Conservation (phyloP, 768 basidiomycete species). For the Ramaria sp. region DNA sequence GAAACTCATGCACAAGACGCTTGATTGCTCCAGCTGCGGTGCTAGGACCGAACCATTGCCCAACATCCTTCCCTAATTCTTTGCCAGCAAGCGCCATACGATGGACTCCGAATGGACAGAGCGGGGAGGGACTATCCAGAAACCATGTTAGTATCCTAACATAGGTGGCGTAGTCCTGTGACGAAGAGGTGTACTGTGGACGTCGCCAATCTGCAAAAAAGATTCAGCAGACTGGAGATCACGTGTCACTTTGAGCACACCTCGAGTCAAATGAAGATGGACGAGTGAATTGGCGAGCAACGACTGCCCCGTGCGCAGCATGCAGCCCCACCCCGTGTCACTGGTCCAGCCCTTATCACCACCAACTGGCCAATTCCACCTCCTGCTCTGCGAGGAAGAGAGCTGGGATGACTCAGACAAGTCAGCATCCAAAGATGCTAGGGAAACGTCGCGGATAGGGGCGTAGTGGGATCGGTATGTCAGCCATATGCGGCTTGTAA, state of each 20-base stretch:
- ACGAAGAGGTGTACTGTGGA: constrained; percentile 48
- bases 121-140: constrained; percentile 74
- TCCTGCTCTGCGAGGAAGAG: constrained; percentile 33
- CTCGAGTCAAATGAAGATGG: constrained; percentile 63
- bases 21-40: constrained; percentile 96
- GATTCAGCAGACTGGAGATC: not conserved
- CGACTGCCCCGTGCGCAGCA: constrained; percentile 81
- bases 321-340: constrained; percentile 88
- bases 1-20: constrained; percentile 71
- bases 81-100: constrained; percentile 93
- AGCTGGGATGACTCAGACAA: constrained; percentile 12
- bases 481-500: constrained; percentile 79
- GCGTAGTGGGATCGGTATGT: constrained; percentile 86
- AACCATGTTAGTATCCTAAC: constrained; percentile 93
- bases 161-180: constrained; percentile 71
- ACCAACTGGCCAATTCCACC: constrained; percentile 53
- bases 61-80: constrained; percentile 88
- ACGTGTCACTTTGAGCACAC: constrained; percentile 25
- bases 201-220: constrained; percentile 68
- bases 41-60: constrained; percentile 97
- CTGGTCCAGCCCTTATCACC: constrained; percentile 75
- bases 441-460: constrained; percentile 59
- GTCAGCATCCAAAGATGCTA: constrained; percentile 31
- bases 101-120: constrained; percentile 90
- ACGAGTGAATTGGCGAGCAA: constrained; percentile 73